Conservation (phyloP, 371 early-diverging fungal species). For the Apophysomyces variabilis region DNA sequence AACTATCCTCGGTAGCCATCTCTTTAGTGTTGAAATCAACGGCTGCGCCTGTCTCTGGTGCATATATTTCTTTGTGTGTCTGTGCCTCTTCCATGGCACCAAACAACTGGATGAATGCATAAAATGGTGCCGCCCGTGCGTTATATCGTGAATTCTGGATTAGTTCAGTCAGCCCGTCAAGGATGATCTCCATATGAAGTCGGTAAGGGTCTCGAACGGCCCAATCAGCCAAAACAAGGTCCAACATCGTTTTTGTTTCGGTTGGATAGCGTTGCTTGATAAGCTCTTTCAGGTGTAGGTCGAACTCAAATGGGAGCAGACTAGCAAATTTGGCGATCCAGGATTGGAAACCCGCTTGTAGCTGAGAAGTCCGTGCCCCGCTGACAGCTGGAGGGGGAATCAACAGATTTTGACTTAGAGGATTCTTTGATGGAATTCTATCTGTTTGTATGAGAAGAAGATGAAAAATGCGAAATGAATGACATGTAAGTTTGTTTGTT, state of each 20-base stretch:
- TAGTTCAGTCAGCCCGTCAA: constrained; percentile 24
- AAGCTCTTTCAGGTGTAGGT: constrained; percentile 23
- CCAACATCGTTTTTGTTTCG: constrained; percentile 36
- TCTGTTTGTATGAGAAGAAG: background rate
- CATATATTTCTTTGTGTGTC: constrained; percentile 16
- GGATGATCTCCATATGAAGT: constrained; percentile 23
- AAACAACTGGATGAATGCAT: constrained; percentile 41
- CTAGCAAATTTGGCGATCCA: constrained; percentile 17
- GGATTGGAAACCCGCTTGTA: constrained; percentile 19
- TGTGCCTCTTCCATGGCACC: constrained; percentile 23
- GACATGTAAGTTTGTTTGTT: too few relatives aligned
- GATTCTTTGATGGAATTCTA: background rate
- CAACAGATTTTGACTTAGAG: background rate
- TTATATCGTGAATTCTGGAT: constrained; percentile 29
- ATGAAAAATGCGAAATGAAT: background rate
- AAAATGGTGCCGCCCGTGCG: constrained; percentile 34
- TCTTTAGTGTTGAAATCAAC: constrained; percentile 28
- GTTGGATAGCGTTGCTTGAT: constrained; percentile 35
- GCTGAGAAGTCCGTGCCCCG: constrained; percentile 11
- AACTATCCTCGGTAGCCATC: background rate
- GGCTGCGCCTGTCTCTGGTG: constrained; percentile 35
- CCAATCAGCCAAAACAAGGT: constrained; percentile 41
- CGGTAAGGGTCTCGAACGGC: constrained; percentile 32
- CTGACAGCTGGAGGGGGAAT: constrained; percentile 19
- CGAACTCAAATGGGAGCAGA: constrained; percentile 24